Percentiles rank a stretch among this genome's conserved stretches.
Conservation (phyloP, 805 yeast species). For the Myxozyma monticola region DNA sequence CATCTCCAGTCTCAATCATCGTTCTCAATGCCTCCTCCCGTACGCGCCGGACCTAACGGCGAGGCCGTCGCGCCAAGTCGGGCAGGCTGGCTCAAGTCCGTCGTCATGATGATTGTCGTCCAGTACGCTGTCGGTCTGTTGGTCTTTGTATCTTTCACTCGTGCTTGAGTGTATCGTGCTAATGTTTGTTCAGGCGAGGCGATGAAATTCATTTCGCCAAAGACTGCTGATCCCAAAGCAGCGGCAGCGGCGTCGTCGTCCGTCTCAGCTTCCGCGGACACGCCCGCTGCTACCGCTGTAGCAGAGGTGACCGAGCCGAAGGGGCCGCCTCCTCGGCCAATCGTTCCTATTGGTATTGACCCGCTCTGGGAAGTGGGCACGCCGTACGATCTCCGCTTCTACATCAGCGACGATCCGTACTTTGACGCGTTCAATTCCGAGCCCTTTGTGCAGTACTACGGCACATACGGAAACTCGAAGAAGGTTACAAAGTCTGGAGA, state of each 20-base stretch:
- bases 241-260: constrained; percentile 3
- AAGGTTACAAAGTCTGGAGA: constrained; percentile 4
- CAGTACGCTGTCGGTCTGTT: constrained; percentile 20
- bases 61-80: neutral
- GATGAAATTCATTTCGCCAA: no score
- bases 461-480: constrained; percentile 11
- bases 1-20: neutral
- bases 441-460: constrained; percentile 15
- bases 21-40: neutral
- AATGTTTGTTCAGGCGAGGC: no score
- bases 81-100: constrained; percentile 19
- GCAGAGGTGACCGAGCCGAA: constrained; percentile 4
- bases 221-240: neutral
- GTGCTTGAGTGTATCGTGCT: no score
- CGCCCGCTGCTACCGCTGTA: neutral
- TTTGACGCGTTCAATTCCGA: constrained; percentile 18
- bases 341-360: constrained; percentile 13
- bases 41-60: constrained; percentile 3
- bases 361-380: constrained; percentile 30
- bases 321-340: constrained; percentile 4
- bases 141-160: no score
- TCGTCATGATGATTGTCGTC: constrained; percentile 17
- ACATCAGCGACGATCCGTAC: constrained; percentile 16
- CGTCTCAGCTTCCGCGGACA: neutral
- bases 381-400: constrained; percentile 20